A percentile compares a stretch with the other conserved stretches of the same genome.
phyloP scores from a whole-genome alignment of 768 basidiomycete species.

The Leccinum incarnatum region DNA sequence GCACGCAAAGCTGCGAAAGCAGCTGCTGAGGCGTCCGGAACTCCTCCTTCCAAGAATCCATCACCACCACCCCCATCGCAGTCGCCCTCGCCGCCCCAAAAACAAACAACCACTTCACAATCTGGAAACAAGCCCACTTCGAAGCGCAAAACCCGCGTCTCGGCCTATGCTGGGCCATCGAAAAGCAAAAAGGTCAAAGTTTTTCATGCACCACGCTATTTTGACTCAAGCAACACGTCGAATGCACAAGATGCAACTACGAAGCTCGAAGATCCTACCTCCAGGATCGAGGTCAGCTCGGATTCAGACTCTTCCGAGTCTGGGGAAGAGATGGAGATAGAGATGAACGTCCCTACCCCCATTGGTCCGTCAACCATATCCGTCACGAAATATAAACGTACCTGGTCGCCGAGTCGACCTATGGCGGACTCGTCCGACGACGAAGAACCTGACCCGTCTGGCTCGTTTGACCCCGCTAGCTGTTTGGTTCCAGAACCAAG shows the following conservation, averaged over 20 bases:
- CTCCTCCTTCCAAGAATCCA: conserved; percentile 15
- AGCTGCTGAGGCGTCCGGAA: conserved; percentile 19
- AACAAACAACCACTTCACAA: conserved; percentile 3
- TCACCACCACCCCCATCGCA: conserved; percentile 5
- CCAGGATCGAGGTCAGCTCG: conserved; percentile 37
- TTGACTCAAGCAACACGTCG: conserved; percentile 34
- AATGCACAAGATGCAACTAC: conserved; percentile 20
- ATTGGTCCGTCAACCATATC: conserved; percentile 13
- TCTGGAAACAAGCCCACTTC: conserved; percentile 26
- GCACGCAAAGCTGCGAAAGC: conserved; percentile 61
- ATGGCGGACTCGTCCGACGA: conserved; percentile 48
- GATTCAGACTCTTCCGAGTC: conserved; percentile 25
- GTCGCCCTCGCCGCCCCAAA: conserved; percentile 11
- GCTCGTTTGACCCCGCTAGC: background rate
- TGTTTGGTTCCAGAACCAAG: background rate
- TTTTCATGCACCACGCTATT: conserved; percentile 34
- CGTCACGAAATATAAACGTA: conserved; percentile 29
- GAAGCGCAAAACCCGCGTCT: conserved; percentile 45
- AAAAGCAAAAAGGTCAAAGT: conserved; percentile 32
- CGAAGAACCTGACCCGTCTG: conserved; percentile 26
- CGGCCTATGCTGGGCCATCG: conserved; percentile 17
- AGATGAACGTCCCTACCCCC: conserved; percentile 15
- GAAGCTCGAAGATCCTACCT: conserved; percentile 30
- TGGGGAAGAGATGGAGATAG: conserved; percentile 24
- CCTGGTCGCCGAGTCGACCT: conserved; percentile 62